Evolutionary conservation across 208 protist genomes (phyloP), one percentile per base, ranked within the genome.

Genomic region (Trypanosoma cruzi): DNA sequence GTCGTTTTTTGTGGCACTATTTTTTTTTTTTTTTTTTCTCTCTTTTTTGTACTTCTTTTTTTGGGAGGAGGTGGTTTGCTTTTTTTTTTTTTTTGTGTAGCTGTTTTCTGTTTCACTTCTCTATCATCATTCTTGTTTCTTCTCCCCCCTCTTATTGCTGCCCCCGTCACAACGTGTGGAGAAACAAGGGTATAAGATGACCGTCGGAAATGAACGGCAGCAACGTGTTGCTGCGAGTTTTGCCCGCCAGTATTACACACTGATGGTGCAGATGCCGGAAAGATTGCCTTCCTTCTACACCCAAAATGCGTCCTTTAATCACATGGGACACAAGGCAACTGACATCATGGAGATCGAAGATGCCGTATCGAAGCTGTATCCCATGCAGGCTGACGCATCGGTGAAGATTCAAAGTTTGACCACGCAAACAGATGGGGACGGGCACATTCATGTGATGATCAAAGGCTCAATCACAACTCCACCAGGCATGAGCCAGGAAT

Each of bases 201-300:
- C 66, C 24, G 57, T 29, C 57, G 52, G 31, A 11, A 65, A 22
- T 63, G 62, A 73, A 16, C 58, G 61, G 31, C 71, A 69, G 10
- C 72, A 80, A 46, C 73, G 68, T 64, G 63, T 95, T 36, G 86
- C 76, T 13, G 87, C 76, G 8, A 90, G 73, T 65, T 95, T 95
- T 53, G 81, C 82, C 29, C 63, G 65, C 48, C 79, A 78, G 50
- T 95, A 92, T 77, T 92, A 90, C 79, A 87, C 77, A 20, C 44
- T 65, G 16, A 69, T 95, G 13, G 80, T 90, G 62, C 52, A 88
- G 66, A 26, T 56, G n/a, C 84, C 85, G 1, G 63, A 64, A 56
- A 60, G 53, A 11, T 75, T 95, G 31, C 24, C 64, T 0, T 50
- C 16, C 18, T 88, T 88, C 52, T 93, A 95, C 80, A 73, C 54